Conservation (phyloP, 805 yeast genomes). For the Nakazawaea populi region DNA sequence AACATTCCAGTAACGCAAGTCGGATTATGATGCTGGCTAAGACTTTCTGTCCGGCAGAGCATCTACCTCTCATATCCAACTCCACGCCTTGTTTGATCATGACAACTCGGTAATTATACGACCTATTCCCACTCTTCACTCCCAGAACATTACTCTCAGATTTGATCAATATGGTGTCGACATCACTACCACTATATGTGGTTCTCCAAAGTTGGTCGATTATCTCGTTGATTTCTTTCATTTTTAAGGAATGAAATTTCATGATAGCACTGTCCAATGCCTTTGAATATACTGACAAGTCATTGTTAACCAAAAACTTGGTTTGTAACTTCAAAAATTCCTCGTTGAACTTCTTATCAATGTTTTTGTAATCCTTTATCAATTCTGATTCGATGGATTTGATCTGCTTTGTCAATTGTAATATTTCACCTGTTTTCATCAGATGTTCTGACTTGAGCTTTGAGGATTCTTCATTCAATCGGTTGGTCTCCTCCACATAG, state of each 20-base stretch:
- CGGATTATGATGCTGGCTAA: slow-evolving; percentile 88
- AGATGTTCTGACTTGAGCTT: slow-evolving; percentile 59
- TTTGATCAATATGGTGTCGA: slow-evolving; percentile 80
- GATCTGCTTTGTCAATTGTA: slow-evolving; percentile 74
- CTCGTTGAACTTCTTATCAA: slow-evolving; percentile 55
- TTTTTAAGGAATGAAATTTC: slow-evolving; percentile 84
- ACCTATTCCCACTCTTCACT: slow-evolving; percentile 42
- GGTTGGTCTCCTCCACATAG: slow-evolving; percentile 52
- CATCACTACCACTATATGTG: slow-evolving; percentile 93
- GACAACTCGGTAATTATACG: slow-evolving; percentile 89
- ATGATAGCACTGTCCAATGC: slow-evolving; percentile 91
- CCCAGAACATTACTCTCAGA: slow-evolving; percentile 61
- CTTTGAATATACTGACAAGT: slow-evolving; percentile 71
- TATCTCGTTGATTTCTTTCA: slow-evolving; percentile 86
- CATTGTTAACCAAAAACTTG: slow-evolving; percentile 69
- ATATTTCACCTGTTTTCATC: slow-evolving; percentile 78
- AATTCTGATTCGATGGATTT: slow-evolving; percentile 51
- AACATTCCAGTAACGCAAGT: slow-evolving; percentile 89
- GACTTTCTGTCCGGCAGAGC: slow-evolving; percentile 97
- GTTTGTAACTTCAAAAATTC: slow-evolving; percentile 78
- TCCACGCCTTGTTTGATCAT: slow-evolving; percentile 92
- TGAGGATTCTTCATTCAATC: slow-evolving; percentile 45
- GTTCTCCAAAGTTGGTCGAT: slow-evolving; percentile 90
- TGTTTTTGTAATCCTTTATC: slow-evolving; percentile 61
- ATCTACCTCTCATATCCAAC: slow-evolving; percentile 95